Conservation (phyloP, 2,329 filamentous ascomycete genomes). For the Dothidotthia symphoricarpi region DNA sequence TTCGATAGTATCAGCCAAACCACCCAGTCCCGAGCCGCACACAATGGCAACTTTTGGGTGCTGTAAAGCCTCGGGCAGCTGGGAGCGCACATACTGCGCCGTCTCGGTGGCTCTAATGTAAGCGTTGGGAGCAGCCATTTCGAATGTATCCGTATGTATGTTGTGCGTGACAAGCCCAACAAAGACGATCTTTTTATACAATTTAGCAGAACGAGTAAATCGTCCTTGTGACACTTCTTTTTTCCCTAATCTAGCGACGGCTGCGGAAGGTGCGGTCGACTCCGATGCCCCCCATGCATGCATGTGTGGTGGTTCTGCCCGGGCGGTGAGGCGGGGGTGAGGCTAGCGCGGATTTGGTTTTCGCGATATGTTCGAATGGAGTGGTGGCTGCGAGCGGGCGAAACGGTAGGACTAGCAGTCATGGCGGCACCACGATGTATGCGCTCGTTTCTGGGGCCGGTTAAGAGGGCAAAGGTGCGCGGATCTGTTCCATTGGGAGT, state of each 20-base stretch:
- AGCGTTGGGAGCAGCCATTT: slow-evolving; percentile 32
- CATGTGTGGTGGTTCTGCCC: slow-evolving; percentile 21
- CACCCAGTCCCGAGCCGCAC: slow-evolving; percentile 64
- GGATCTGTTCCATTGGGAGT: neutral
- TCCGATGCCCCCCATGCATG: slow-evolving; percentile 25
- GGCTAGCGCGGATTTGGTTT: too few species aligned
- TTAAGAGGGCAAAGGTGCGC: slow-evolving; percentile 48
- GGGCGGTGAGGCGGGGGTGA: slow-evolving; percentile 22
- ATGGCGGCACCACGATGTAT: slow-evolving; percentile 49
- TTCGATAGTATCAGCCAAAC: slow-evolving; percentile 58
- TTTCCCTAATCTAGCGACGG: slow-evolving; percentile 20
- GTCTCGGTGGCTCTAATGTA: slow-evolving; percentile 52
- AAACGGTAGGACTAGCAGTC: too few species aligned
- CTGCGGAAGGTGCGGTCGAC: slow-evolving; percentile 29
- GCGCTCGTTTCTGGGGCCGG: slow-evolving; percentile 45
- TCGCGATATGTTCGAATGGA: too few species aligned
- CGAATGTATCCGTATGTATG: neutral
- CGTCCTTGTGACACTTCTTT: too few species aligned
- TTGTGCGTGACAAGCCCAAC: too few species aligned
- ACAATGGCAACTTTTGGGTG: slow-evolving; percentile 61
- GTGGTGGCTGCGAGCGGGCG: too few species aligned
- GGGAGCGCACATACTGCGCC: slow-evolving; percentile 49
- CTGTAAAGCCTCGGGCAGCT: slow-evolving; percentile 52
- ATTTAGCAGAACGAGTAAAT: too few species aligned
- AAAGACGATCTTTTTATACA: too few species aligned